Evolutionary conservation across 805 yeast species (phyloP).

Genomic region (Debaryomyces prosopidis): DNA sequence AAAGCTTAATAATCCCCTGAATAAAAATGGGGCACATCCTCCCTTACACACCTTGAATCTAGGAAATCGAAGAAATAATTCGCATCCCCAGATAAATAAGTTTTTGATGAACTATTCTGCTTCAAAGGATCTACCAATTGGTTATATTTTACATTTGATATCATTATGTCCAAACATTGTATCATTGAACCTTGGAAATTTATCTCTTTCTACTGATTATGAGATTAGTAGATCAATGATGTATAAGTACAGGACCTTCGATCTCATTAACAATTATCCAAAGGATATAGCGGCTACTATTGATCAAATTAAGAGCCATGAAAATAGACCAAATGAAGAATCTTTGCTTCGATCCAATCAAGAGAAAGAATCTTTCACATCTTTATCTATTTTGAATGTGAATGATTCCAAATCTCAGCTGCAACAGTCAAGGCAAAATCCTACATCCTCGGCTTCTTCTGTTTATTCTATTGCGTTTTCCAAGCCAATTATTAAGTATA

Average conservation of each 20-base stretch:
- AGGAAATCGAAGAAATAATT: slow-evolving; percentile 3
- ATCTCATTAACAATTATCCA: slow-evolving; percentile 38
- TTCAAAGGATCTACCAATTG: slow-evolving; percentile 78
- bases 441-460: slow-evolving; percentile 22
- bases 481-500: slow-evolving; percentile 34
- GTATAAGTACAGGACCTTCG: slow-evolving; percentile 38
- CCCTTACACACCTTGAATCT: neutral
- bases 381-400: neutral
- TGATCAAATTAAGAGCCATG: slow-evolving; percentile 19
- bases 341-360: neutral
- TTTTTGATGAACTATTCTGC: slow-evolving; percentile 62
- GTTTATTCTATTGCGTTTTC: slow-evolving; percentile 25
- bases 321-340: neutral
- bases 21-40: neutral
- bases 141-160: slow-evolving; percentile 67
- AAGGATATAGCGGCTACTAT: slow-evolving; percentile 25
- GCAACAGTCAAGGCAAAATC: slow-evolving; percentile 5
- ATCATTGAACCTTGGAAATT: slow-evolving; percentile 55
- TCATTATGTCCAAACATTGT: slow-evolving; percentile 64
- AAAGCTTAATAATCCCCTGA: slow-evolving; percentile 3
- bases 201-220: slow-evolving; percentile 70
- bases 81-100: slow-evolving; percentile 64
- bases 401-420: neutral
- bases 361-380: neutral
- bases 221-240: slow-evolving; percentile 41